A percentile compares a stretch with the other conserved stretches of the same genome.
Evolutionary conservation across 495 filamentous ascomycete species (phyloP).

Genomic region (Penicillium canariense): DNA sequence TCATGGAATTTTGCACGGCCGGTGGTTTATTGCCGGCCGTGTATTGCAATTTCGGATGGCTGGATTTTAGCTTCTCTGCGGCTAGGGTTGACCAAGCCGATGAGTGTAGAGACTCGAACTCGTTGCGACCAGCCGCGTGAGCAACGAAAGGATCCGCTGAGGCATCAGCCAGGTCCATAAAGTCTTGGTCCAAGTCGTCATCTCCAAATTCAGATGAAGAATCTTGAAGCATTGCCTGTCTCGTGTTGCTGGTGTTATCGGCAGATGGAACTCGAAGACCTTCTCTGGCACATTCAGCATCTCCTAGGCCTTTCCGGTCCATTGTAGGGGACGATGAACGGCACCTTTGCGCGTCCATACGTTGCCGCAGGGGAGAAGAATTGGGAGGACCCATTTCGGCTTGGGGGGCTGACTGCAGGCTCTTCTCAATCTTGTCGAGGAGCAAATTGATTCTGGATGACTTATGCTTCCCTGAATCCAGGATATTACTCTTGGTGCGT

Average conservation of each 20-base stretch:
- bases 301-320: conserved; percentile 17
- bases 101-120: conserved; percentile 19
- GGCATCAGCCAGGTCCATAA: conserved; percentile 50
- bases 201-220: conserved; percentile 60
- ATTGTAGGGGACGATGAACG: conserved; percentile 49
- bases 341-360: conserved; percentile 32
- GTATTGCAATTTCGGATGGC: conserved; percentile 1
- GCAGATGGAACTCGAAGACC: conserved; percentile 1
- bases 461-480: conserved; percentile 49
- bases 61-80: conserved; percentile 14
- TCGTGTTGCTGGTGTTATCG: conserved; percentile 9
- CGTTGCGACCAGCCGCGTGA: conserved; percentile 4
- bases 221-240: conserved; percentile 22
- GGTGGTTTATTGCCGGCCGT: conserved; percentile 4
- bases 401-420: conserved; percentile 43
- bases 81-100: conserved; percentile 19
- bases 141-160: conserved; percentile 35
- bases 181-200: conserved; percentile 56
- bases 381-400: conserved; percentile 40
- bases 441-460: conserved; percentile 59
- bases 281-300: conserved; percentile 9
- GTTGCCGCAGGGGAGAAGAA: conserved; percentile 55
- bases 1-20: conserved; percentile 43
- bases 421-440: conserved; percentile 66
- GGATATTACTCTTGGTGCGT: conserved; percentile 52